These are phyloP conservation scores for Lecanicillium sp. DNA, from an alignment of 2,329 filamentous ascomycete species.

Conservation along the genomic window DNA sequence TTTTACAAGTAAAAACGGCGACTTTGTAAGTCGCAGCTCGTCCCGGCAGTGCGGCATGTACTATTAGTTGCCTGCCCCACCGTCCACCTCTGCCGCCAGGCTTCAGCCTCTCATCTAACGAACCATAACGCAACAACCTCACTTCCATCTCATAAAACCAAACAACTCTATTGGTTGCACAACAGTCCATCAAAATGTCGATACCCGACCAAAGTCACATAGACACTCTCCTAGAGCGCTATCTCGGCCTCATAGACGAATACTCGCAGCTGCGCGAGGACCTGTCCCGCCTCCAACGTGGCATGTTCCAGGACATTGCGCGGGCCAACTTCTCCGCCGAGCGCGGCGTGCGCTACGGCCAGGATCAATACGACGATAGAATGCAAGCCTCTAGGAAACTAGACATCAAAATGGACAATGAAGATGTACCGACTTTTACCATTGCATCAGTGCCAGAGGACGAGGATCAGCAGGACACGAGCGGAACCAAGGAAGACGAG, in stretches of 20 bases:
- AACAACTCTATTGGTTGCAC: neutral
- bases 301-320: conserved; percentile 54
- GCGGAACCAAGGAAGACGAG: neutral
- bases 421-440: conserved; percentile 13
- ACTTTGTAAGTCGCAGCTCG: too few species aligned
- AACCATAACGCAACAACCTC: neutral
- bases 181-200: neutral
- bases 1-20: too few species aligned
- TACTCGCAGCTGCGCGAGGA: conserved; percentile 52
- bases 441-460: conserved; percentile 8
- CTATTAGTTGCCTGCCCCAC: too few species aligned
- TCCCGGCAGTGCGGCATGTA: too few species aligned
- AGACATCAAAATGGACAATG: conserved; percentile 11
- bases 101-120: neutral
- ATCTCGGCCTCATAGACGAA: conserved; percentile 57
- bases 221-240: conserved; percentile 55
- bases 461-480: conserved; percentile 5
- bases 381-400: conserved; percentile 54
- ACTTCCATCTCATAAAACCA: neutral
- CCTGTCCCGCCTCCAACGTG: conserved; percentile 45
- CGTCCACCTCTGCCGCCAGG: neutral
- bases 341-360: conserved; percentile 55
- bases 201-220: conserved; percentile 31
- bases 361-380: conserved; percentile 63
- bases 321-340: conserved; percentile 67